Base-by-base conservation (phyloP, 225 moss, liverwort and hornwort species). In the Rhytidiadelphus loreus region DNA sequence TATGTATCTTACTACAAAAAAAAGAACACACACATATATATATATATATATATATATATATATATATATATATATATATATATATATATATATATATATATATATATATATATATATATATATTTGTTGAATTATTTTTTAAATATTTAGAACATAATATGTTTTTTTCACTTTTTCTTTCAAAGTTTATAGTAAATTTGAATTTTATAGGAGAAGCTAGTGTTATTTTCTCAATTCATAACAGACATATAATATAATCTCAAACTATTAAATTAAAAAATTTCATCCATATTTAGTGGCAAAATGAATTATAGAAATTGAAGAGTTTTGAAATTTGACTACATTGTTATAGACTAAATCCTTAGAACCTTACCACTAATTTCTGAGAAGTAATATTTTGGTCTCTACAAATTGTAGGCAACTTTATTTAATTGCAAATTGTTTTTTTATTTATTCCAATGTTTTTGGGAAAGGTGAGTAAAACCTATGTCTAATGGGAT, bases 331-430 rank as follows among this genome's bases (percentile, higher is more conserved):
- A 13, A 43, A 52, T 52, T 76, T 52, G 22, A 8, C 5, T 22
- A 52, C 13, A 52, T 22, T 35, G 0, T 52, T 1, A 35, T 13
- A 33, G 13, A 13, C 4, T 22, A 8, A 22, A 33, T 21, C 22
- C 3, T 35, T 8, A 22, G 1, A 22, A 52, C 6, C 3, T 35
- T 22, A 35, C 22, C 1, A 0, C 3, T 50, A 21, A 21, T 20
- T 20, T 75, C 33, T 50, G 2, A 33, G 2, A 75, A 50, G 12
- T 1, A 50, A 33, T 75, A 52, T 21, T 30, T 52, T 33, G 8
- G 5, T 75, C 5, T 35, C 35, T 22, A 35, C 8, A 35, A 35
- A 35, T 9, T 22, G 5, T 35, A 0, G 8, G 3, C 1, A 23
- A 1, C 3, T 52, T 5, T 1, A 76, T 13, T 13, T 76, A 5